Conservation (phyloP, 2,329 filamentous ascomycete genomes). For the Ophiostoma ips region DNA sequence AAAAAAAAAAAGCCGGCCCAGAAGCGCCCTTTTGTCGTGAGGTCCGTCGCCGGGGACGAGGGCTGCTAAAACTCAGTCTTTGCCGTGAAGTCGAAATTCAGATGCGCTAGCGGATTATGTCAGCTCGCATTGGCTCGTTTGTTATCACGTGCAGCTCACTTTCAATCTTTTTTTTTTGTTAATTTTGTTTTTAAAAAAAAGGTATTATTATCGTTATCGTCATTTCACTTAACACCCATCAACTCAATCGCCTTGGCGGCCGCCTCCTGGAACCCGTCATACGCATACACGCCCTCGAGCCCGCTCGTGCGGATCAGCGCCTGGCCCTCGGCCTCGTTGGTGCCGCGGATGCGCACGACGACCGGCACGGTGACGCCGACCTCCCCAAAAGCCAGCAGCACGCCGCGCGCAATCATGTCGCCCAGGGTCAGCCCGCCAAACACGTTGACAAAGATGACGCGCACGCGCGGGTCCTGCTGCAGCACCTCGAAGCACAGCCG, state of each 20-base stretch:
- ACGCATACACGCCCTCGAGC: constrained; percentile 48
- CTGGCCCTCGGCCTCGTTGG: constrained; percentile 58
- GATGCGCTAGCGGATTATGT: neutral
- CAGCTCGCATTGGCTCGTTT: neutral
- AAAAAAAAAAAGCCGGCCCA: too few relatives aligned
- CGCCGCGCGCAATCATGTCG: constrained; percentile 68
- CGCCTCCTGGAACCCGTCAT: constrained; percentile 63
- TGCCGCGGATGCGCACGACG: constrained; percentile 64
- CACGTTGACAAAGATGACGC: constrained; percentile 48
- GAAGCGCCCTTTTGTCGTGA: neutral
- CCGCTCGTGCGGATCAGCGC: constrained; percentile 55
- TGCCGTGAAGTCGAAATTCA: constrained; percentile 1
- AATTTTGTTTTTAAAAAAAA: neutral
- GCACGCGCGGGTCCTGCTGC: constrained; percentile 55
- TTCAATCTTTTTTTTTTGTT: neutral
- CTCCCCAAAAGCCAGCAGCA: constrained; percentile 59
- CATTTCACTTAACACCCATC: neutral
- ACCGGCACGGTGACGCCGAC: constrained; percentile 54
- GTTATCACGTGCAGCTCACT: neutral
- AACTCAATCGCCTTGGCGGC: constrained; percentile 51
- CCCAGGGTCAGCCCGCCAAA: constrained; percentile 50
- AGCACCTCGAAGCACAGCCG: constrained; percentile 63
- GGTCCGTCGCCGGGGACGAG: neutral
- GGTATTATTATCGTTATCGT: neutral
- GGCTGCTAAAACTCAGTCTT: neutral